Evolutionary conservation across 2,329 filamentous ascomycete species (phyloP).

Genomic region (Hymenoscyphus infarciens): DNA sequence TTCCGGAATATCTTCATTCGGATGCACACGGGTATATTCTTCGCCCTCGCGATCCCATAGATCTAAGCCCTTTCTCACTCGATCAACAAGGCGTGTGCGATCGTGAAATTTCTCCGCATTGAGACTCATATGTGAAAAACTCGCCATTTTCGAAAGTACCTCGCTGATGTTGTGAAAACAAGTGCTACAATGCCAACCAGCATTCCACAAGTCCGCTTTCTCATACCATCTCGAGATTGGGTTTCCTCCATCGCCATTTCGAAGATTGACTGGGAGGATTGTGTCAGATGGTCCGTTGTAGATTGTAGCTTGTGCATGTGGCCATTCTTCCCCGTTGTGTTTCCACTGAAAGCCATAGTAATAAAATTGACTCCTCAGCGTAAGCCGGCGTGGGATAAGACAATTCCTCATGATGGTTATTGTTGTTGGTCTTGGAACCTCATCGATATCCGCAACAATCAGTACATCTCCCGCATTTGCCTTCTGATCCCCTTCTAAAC

Average conservation of each 20-base stretch:
- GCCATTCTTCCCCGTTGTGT: conserved; percentile 38
- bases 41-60: conserved; percentile 39
- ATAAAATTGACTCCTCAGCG: conserved; percentile 37
- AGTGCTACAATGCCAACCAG: conserved; percentile 46
- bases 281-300: conserved; percentile 38
- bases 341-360: conserved; percentile 41
- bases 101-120: conserved; percentile 42
- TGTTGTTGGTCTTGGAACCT: conserved; percentile 40
- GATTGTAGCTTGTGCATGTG: conserved; percentile 44
- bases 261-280: conserved; percentile 40
- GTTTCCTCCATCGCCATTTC: conserved; percentile 33
- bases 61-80: conserved; percentile 42
- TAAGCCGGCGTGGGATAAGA: conserved; percentile 35
- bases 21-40: conserved; percentile 38
- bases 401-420: conserved; percentile 38
- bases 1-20: conserved; percentile 42
- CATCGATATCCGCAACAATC: conserved; percentile 45
- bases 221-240: conserved; percentile 29
- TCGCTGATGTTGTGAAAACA: conserved; percentile 43
- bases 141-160: conserved; percentile 41
- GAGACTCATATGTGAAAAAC: conserved; percentile 41
- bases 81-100: conserved; percentile 39
- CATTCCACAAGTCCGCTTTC: conserved; percentile 38
- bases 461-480: conserved; percentile 41
- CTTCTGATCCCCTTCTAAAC: conserved; percentile 35